A percentile compares a stretch with the other conserved stretches of the same genome.
phyloP scores from a whole-genome alignment of 768 basidiomycete genomes.

The Auriscalpium vulgare region DNA sequence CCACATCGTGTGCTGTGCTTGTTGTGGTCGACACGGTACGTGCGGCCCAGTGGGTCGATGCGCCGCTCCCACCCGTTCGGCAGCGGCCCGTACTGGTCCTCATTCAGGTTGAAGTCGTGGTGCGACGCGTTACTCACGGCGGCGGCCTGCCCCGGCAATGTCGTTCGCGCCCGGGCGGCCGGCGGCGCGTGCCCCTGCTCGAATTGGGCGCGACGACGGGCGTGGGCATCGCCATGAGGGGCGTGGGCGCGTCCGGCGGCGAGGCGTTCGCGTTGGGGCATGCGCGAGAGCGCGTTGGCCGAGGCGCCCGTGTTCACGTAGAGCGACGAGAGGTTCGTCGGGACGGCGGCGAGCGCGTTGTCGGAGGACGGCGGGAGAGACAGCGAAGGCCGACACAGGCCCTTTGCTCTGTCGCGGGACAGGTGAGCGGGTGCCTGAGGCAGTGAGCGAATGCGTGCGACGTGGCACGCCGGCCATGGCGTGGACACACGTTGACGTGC shows the following conservation, averaged over 20 bases:
- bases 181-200: slow-evolving; percentile 21
- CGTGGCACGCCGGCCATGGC: no score
- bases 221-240: slow-evolving; percentile 32
- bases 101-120: slow-evolving; percentile 84
- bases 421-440: no score
- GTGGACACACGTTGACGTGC: no score
- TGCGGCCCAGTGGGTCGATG: slow-evolving; percentile 90
- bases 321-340: slow-evolving; percentile 48
- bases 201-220: slow-evolving; percentile 24
- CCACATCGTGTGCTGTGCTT: slow-evolving; percentile 97
- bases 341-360: background rate
- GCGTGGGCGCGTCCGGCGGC: slow-evolving; percentile 30
- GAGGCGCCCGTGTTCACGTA: slow-evolving; percentile 46
- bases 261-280: slow-evolving; percentile 55
- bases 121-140: slow-evolving; percentile 33
- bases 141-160: slow-evolving; percentile 18
- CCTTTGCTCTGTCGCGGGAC: no score
- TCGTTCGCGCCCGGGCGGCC: slow-evolving; percentile 27
- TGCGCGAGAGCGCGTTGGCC: slow-evolving; percentile 46
- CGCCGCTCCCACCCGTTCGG: slow-evolving; percentile 95
- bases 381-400: no score
- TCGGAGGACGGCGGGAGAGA: slow-evolving; percentile 35
- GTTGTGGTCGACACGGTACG: slow-evolving; percentile 99
- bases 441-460: no score
- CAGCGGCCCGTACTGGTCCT: slow-evolving; percentile 88